A percentile compares a stretch with the other conserved stretches of the same genome.
Evolutionary conservation across 768 basidiomycete species (phyloP).

Genomic region (Paxillus rubicundulus): DNA sequence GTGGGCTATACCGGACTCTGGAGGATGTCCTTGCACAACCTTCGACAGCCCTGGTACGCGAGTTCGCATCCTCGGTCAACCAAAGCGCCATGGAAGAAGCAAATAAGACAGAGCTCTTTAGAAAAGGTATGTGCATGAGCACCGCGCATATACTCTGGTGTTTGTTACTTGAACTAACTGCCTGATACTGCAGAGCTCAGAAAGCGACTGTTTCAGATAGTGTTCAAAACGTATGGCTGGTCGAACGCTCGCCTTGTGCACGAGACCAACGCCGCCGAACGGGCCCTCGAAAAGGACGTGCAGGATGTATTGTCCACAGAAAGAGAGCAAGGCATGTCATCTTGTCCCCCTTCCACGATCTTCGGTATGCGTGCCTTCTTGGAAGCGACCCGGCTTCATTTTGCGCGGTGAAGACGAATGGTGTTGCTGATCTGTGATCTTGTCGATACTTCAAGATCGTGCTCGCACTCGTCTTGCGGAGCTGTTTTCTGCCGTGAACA

Average conservation of each 20-base stretch:
- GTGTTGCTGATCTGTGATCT: conserved; percentile 13
- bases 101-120: conserved; percentile 15
- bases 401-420: neutral
- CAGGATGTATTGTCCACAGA: conserved; percentile 18
- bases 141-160: conserved; percentile 25
- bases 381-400: conserved; percentile 1
- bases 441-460: conserved; percentile 18
- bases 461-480: conserved; percentile 21
- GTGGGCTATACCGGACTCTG: conserved; percentile 2
- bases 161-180: conserved; percentile 5
- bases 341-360: conserved; percentile 13
- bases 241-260: conserved; percentile 22
- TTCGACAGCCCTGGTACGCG: conserved; percentile 14
- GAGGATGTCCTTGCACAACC: conserved; percentile 25
- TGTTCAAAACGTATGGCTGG: conserved; percentile 23
- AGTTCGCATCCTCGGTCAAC: conserved; percentile 20
- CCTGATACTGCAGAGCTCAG: conserved; percentile 20
- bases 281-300: conserved; percentile 11
- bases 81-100: conserved; percentile 17
- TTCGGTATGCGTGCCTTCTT: conserved; percentile 23
- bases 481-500: conserved; percentile 26
- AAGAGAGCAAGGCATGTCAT: conserved; percentile 36
- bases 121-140: conserved; percentile 18
- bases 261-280: conserved; percentile 17
- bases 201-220: conserved; percentile 13